phyloP scores from a whole-genome alignment of 768 basidiomycete species.

The button mushroom (Agaricus bisporus) region DNA sequence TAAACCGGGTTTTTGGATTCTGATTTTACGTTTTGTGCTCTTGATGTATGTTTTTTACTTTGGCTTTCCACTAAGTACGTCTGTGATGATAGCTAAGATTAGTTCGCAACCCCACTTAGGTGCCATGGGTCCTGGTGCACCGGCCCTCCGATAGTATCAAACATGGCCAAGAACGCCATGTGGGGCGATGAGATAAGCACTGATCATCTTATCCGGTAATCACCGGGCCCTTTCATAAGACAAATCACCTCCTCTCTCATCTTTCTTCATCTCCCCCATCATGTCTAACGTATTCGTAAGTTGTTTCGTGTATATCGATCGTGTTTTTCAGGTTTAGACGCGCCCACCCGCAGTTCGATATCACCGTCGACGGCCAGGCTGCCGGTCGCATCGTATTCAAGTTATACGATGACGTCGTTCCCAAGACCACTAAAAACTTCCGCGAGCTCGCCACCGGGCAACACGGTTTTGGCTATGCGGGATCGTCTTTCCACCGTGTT shows the following conservation, averaged over 20 bases:
- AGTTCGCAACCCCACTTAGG: not conserved
- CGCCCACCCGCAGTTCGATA: slow-evolving; percentile 50
- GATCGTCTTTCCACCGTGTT: slow-evolving; percentile 71
- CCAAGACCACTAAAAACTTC: slow-evolving; percentile 78
- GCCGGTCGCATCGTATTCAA: slow-evolving; percentile 72
- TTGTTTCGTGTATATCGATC: not conserved
- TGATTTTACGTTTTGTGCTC: slow-evolving; percentile 18
- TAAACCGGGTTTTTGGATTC: slow-evolving; percentile 44
- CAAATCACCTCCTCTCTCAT: not conserved
- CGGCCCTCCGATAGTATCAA: not conserved
- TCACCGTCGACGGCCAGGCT: slow-evolving; percentile 35
- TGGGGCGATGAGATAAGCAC: slow-evolving; percentile 1
- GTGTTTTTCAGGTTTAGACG: not conserved
- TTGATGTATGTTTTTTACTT: not conserved
- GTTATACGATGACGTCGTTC: slow-evolving; percentile 76
- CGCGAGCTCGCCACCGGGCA: slow-evolving; percentile 78
- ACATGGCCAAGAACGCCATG: not conserved
- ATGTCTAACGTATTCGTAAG: slow-evolving; percentile 26
- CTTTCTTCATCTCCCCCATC: slow-evolving; percentile 11
- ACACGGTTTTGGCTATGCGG: slow-evolving; percentile 68
- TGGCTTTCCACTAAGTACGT: not conserved
- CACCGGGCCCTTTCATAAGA: not conserved
- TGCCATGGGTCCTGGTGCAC: not conserved
- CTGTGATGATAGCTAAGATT: not conserved
- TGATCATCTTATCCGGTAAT: slow-evolving; percentile 5